Percentiles rank a stretch among this genome's conserved stretches.
These are phyloP conservation scores for Fomitopsis pulvina DNA, from an alignment of 768 basidiomycete genomes.

Conservation along the genomic window DNA sequence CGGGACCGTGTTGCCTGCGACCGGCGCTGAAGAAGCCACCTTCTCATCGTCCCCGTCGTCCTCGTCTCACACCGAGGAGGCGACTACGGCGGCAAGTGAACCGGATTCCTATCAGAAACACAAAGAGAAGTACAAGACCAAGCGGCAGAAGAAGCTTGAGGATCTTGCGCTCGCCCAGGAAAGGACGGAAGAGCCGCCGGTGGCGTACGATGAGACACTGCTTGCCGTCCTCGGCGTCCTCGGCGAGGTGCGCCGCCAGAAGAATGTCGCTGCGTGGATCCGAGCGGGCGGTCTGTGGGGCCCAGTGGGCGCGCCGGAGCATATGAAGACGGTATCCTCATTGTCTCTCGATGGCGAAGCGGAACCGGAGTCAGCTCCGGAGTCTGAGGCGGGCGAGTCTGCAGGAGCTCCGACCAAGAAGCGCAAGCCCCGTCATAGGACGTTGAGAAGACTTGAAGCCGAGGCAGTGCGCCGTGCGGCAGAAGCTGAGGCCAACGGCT, in stretches of 20 bases:
- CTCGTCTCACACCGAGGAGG: not conserved
- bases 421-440: not conserved
- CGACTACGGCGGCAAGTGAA: not conserved
- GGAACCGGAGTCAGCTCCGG: not conserved
- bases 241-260: slow-evolving; percentile 49
- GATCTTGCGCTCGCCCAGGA: slow-evolving; percentile 2
- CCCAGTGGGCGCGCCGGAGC: slow-evolving; percentile 2
- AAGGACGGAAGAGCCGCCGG: slow-evolving; percentile 11
- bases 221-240: slow-evolving; percentile 65
- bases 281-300: slow-evolving; percentile 44
- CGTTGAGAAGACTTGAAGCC: slow-evolving; percentile 2
- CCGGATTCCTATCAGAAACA: not conserved
- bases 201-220: slow-evolving; percentile 43
- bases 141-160: slow-evolving; percentile 13
- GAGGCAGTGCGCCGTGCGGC: not conserved
- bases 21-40: slow-evolving; percentile 3
- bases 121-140: slow-evolving; percentile 1
- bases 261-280: slow-evolving; percentile 66
- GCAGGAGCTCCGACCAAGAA: not conserved
- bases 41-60: not conserved
- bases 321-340: not conserved
- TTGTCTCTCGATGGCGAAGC: not conserved
- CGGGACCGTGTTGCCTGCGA: not conserved
- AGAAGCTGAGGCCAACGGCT: not conserved
- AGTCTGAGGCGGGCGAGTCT: not conserved